Evolutionary conservation across 495 filamentous ascomycete species (phyloP), one percentile per base, ranked within the genome.

Genomic region (Penicillium longicatenatum): DNA sequence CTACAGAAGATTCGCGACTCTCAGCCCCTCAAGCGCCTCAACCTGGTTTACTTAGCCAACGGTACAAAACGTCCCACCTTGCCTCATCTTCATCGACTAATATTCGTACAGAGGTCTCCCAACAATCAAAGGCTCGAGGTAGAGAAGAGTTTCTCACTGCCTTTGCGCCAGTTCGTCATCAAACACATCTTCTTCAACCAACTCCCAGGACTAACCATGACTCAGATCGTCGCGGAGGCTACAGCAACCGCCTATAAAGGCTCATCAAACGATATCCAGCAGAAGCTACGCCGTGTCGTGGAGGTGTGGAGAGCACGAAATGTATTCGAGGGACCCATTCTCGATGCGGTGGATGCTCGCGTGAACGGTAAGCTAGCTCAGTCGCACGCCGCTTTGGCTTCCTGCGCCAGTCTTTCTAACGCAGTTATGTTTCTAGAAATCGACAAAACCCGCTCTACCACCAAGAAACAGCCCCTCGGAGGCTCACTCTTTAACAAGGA

Each of bases 31-130:
- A 97, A 96, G 72, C 86, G 90, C 61, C 78, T 99, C 50, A 97
- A 89, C 64, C 82, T 98, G 62, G 85, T 99, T 47, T 98, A 98
- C 70, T 86, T 99, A 39, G 93, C 92, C 48, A 99, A 99, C 76
- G 92, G 91, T 95, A 77, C 58, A 79, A 45, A 43, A 11, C 20
- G 33, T 22, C 24, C 20, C n/a, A 65, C 21, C 6, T 16, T 33
- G 43, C 26, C 46, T 20, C 35, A 33, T 19, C 43, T 35, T 12
- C 31, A 47, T 52, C 19, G 39, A 45, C 69, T 74, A 51, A 75
- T 58, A 22, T 45, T 50, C 58, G 19, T 61, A 54, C 70, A 96
- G 94, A 99, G 79, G 91, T 99, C 43, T 87, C 88, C 21, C 94
- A 99, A 67, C 93, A 97, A 68, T 96, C 92, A 10, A 95, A 93